Evolutionary conservation across 164 flowering plant genomes (phyloP).

Genomic region (Santalum album): DNA sequence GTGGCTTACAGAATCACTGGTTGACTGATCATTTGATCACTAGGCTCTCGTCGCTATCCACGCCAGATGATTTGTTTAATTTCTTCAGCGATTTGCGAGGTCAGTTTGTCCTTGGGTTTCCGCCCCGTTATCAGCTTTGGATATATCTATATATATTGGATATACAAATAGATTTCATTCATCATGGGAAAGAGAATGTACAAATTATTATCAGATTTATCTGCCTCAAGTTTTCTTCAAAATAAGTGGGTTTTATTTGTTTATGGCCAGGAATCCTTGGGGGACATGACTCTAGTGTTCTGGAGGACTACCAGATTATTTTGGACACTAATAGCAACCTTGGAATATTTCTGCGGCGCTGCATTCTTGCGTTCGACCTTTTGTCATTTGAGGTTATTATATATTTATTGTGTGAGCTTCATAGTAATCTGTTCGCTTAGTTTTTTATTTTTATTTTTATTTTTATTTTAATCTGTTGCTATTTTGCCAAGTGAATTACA

Average conservation of each 20-base stretch:
- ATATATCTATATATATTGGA: too few species aligned
- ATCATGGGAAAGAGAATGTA: too few species aligned
- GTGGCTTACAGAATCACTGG: slow-evolving; percentile 41
- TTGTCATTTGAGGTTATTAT: slow-evolving; percentile 73
- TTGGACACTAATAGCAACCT: slow-evolving; percentile 72
- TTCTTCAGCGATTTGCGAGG: slow-evolving; percentile 64
- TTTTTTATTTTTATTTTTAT: too few species aligned
- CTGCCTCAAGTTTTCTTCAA: too few species aligned
- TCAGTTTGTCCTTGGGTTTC: slow-evolving; percentile 17
- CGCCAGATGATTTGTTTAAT: slow-evolving; percentile 87
- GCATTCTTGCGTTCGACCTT: slow-evolving; percentile 66
- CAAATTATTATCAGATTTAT: too few species aligned
- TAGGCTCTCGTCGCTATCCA: slow-evolving; percentile 42
- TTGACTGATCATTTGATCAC: slow-evolving; percentile 45
- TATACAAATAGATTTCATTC: too few species aligned
- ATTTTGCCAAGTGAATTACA: too few species aligned
- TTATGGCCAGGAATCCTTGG: slow-evolving; percentile 49
- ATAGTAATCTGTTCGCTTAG: too few species aligned
- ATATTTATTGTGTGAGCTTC: too few species aligned
- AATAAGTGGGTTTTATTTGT: background rate
- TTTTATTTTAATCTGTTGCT: too few species aligned
- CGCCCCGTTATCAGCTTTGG: background rate
- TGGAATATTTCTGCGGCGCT: slow-evolving; percentile 79
- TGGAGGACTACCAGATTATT: slow-evolving; percentile 67
- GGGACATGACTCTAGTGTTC: slow-evolving; percentile 24